phyloP scores from a whole-genome alignment of 768 basidiomycete species.

The Hygrocybe punicea region DNA sequence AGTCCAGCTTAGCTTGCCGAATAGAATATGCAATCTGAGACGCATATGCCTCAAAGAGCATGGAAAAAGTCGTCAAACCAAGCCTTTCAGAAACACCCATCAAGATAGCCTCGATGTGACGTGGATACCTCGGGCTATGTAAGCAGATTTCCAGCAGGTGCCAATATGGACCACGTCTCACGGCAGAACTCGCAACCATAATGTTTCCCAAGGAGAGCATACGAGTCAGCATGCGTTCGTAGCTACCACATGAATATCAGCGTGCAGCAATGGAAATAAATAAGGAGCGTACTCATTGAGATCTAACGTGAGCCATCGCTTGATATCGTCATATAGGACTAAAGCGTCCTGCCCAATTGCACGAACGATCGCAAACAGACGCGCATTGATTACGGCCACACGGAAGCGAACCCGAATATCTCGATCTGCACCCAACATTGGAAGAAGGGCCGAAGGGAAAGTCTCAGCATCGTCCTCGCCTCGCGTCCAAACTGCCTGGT shows the following conservation, averaged over 20 bases:
- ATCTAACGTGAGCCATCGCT: slow-evolving; percentile 41
- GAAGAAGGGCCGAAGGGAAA: slow-evolving; percentile 47
- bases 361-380: slow-evolving; percentile 52
- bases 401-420: slow-evolving; percentile 87
- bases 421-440: slow-evolving; percentile 55
- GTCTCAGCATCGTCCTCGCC: slow-evolving; percentile 31
- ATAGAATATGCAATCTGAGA: slow-evolving; percentile 73
- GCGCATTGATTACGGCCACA: slow-evolving; percentile 56
- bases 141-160: slow-evolving; percentile 74
- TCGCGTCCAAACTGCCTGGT: slow-evolving; percentile 46
- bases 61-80: slow-evolving; percentile 56
- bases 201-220: slow-evolving; percentile 70
- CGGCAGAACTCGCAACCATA: slow-evolving; percentile 71
- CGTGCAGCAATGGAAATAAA: neutral
- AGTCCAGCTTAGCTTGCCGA: slow-evolving; percentile 45
- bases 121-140: slow-evolving; percentile 36
- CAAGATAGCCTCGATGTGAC: slow-evolving; percentile 52
- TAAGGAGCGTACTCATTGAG: slow-evolving; percentile 47
- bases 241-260: slow-evolving; percentile 39
- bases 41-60: slow-evolving; percentile 76
- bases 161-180: slow-evolving; percentile 82
- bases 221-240: slow-evolving; percentile 73
- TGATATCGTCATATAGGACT: slow-evolving; percentile 48
- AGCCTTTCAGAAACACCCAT: slow-evolving; percentile 60
- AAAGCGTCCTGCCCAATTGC: slow-evolving; percentile 29